Evolutionary conservation across 1,139 yeast species (phyloP), one percentile per base, ranked within the genome.

Genomic region (Candida mesenterica): DNA sequence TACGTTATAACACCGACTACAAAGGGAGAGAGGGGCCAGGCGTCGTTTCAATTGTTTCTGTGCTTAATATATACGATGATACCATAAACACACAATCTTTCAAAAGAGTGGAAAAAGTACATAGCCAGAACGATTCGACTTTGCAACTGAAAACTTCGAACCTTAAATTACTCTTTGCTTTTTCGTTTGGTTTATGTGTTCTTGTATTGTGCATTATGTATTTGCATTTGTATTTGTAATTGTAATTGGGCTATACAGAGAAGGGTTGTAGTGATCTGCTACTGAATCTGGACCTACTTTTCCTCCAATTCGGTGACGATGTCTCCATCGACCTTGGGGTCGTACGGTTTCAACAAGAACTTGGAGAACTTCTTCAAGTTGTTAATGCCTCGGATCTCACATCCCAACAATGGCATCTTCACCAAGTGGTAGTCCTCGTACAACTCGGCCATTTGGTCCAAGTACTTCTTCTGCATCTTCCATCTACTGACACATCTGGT

Each of bases 341-440:
- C 79, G 50, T 84, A 85, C 24, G 89, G 89, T 31, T 77, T 72
- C 44, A 82, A 59, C 52, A 85, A 68, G 53, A 75, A 83, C 53
- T 77, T 75, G 27, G 90, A 82, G 49, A 86, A 89, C 57, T 79
- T 78, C 61, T 78, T 81, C 60, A 92, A 73, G 55, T 90, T 86
- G 39, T 83, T 85, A 42, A 86, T 72, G 22, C 98, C 98, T 62
- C 98, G 78, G 41, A 92, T 92, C 63, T 92, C 98, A 45, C 84
- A 78, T 30, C 97, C 96, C 48, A 94, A 77, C 55, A 90, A 78
- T 6, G 98, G 98, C 80, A 92, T 85, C 65, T 88, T 89, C 19
- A 92, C 94, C 50, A 92, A 74, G 56, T 92, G 97, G 70, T 92
- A 92, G 62, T 92, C 97, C 56, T 84, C 94, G 55, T 92, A 92